Evolutionary conservation across 148 eudicot species (phyloP).

Genomic region (Rhododendron mucronatum): DNA sequence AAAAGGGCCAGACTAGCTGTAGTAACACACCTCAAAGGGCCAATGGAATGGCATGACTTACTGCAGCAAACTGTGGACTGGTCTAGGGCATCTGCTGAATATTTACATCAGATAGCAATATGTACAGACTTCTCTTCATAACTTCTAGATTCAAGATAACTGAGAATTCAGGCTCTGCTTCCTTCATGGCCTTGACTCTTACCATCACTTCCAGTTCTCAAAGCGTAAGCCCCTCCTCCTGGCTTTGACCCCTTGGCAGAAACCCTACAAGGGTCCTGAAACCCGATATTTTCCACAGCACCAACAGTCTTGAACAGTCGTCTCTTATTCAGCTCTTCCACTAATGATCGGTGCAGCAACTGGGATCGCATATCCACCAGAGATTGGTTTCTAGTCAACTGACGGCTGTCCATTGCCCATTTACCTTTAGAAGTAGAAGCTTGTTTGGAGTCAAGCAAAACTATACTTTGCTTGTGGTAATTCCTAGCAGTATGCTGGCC

Average conservation of each 20-base stretch:
- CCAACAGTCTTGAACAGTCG: conserved; percentile 44
- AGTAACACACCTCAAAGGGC: not conserved
- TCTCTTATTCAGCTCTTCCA: conserved; percentile 41
- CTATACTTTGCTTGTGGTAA: conserved; percentile 11
- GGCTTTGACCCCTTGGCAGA: conserved; percentile 10
- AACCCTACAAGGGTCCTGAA: conserved; percentile 29
- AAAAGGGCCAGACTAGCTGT: not conserved
- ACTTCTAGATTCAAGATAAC: not conserved
- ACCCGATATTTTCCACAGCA: conserved; percentile 38
- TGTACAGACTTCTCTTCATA: not conserved
- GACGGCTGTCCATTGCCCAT: conserved; percentile 8
- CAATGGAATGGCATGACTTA: not conserved
- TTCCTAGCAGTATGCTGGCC: conserved; percentile 3
- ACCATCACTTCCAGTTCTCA: conserved; percentile 1
- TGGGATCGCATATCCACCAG: conserved; percentile 47
- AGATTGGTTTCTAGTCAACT: conserved; percentile 35
- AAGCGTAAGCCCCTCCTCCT: not conserved
- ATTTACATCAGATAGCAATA: not conserved
- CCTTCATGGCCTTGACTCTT: conserved; percentile 12
- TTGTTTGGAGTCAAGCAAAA: conserved; percentile 13
- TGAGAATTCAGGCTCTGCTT: conserved; percentile 7
- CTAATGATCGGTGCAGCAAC: conserved; percentile 38
- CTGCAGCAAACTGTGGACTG: not conserved
- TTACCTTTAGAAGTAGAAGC: conserved; percentile 21
- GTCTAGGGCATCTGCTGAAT: not conserved